Evolutionary conservation across 768 basidiomycete species (phyloP).

Genomic region (Galerina sulciceps): DNA sequence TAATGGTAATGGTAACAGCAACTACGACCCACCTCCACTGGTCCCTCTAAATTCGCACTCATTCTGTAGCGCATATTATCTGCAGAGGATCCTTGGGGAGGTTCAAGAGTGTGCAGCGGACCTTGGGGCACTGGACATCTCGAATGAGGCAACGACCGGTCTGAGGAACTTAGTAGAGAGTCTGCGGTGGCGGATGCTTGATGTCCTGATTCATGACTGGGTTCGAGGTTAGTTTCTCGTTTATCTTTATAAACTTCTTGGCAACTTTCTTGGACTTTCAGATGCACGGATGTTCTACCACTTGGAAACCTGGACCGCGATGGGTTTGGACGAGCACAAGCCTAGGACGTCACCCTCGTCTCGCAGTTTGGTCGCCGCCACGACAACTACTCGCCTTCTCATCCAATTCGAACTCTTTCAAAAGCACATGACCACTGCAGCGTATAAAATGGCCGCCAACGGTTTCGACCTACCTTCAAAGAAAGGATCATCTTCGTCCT

Average conservation of each 20-base stretch:
- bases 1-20: constrained; percentile 5
- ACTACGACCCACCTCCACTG: constrained; percentile 43
- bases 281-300: constrained; percentile 62
- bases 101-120: constrained; percentile 86
- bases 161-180: constrained; percentile 79
- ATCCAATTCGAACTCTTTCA: constrained; percentile 80
- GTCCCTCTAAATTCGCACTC: constrained; percentile 80
- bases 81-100: constrained; percentile 80
- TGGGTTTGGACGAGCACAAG: constrained; percentile 35
- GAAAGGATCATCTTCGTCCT: constrained; percentile 35
- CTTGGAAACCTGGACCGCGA: constrained; percentile 82
- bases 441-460: constrained; percentile 82
- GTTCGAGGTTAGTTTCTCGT: constrained; percentile 61
- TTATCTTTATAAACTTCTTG: background rate
- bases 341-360: background rate
- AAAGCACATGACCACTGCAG: constrained; percentile 69
- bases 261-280: background rate
- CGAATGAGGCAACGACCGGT: constrained; percentile 64
- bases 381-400: constrained; percentile 74
- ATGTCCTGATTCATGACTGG: constrained; percentile 80
- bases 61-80: constrained; percentile 76
- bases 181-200: constrained; percentile 86
- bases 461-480: constrained; percentile 52
- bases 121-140: constrained; percentile 75
- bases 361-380: background rate